Base-by-base conservation (phyloP, 2,329 filamentous ascomycete genomes). In the Aspergillus fumigatiaffinis region DNA sequence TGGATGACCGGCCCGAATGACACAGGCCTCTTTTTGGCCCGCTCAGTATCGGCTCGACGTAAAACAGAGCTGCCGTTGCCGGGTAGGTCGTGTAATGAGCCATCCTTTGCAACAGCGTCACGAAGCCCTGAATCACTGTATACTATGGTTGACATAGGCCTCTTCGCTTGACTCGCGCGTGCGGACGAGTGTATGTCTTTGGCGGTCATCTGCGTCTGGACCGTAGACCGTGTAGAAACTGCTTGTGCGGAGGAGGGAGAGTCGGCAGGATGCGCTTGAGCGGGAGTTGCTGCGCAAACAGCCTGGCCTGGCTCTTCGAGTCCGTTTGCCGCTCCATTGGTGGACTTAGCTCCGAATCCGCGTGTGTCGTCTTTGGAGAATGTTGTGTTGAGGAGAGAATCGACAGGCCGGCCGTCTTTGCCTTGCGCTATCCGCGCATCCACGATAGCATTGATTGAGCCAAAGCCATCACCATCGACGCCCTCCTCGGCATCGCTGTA, bases 391-490 rank as follows among this genome's bases (percentile, higher is more conserved):
- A 10, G 10, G 23, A 23, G 20, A 47, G 21, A 12, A 47, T 47
- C 44, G 8, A 25, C 44, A 14, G 44, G 44, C 4, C 44, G 21
- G 44, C 44, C 56, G 14, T 57, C 50, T 10, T 53, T 56, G 28
- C 58, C 51, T 51, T 59, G 46, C 35, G 56, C 32, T 12, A 59
- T 51, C 21, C 58, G 58, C 53, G 28, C 56, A 26, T 69, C 68
- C 29, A 66, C 71, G 59, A 81, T 79, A 12, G 79, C 79, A 65
- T 80, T 77, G 57, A 81, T 80, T 8, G 78, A 80, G 9, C 78
- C 78, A 65, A 79, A 80, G 0, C 76, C 75, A 63, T 78, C 74
- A 1, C 74, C 74, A 46, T 79, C 68, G 4, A 76, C 59, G 9
- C 72, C 73, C 53, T 77, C 75, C 28, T 74, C 71, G 8, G 75